Evolutionary conservation across 495 filamentous ascomycete genomes (phyloP).

Genomic region (Penicillium canescens): DNA sequence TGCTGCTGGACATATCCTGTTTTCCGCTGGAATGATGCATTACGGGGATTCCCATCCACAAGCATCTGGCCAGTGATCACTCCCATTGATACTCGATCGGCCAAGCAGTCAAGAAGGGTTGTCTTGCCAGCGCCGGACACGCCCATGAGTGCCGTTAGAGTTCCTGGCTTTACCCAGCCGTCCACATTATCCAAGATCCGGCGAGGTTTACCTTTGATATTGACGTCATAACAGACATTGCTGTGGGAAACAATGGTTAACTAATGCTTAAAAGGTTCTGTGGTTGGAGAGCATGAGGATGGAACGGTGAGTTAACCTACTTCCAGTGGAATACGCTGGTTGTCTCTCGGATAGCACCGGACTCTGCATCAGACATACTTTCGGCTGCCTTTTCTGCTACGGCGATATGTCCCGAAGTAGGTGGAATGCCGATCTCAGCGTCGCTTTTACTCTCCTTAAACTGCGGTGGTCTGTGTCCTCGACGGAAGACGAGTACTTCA

Average conservation of each 20-base stretch:
- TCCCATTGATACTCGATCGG: constrained; percentile 49
- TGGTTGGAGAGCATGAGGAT: too few species aligned
- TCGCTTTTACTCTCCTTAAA: too few species aligned
- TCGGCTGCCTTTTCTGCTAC: too few species aligned
- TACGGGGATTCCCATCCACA: constrained; percentile 49
- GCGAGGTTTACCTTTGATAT: not conserved
- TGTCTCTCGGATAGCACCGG: constrained; percentile 23
- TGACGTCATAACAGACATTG: not conserved
- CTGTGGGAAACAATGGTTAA: too few species aligned
- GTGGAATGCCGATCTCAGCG: too few species aligned
- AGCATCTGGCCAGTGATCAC: constrained; percentile 50
- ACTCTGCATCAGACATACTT: too few species aligned
- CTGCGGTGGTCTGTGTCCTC: constrained; percentile 13
- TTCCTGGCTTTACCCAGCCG: constrained; percentile 1
- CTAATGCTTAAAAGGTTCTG: too few species aligned
- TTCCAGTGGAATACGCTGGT: not conserved
- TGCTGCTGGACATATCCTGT: constrained; percentile 93
- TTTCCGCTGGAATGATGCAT: constrained; percentile 77
- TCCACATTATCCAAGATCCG: constrained; percentile 3
- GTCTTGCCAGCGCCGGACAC: constrained; percentile 64
- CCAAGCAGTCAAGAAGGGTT: constrained; percentile 59
- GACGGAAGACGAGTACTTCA: constrained; percentile 76
- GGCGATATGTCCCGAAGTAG: too few species aligned
- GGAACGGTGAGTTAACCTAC: too few species aligned
- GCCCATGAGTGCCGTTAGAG: constrained; percentile 63